A percentile compares a stretch with the other conserved stretches of the same genome.
These are phyloP conservation scores for Rhizopogon sp. DNA, from an alignment of 768 basidiomycete genomes.

Conservation along the genomic window DNA sequence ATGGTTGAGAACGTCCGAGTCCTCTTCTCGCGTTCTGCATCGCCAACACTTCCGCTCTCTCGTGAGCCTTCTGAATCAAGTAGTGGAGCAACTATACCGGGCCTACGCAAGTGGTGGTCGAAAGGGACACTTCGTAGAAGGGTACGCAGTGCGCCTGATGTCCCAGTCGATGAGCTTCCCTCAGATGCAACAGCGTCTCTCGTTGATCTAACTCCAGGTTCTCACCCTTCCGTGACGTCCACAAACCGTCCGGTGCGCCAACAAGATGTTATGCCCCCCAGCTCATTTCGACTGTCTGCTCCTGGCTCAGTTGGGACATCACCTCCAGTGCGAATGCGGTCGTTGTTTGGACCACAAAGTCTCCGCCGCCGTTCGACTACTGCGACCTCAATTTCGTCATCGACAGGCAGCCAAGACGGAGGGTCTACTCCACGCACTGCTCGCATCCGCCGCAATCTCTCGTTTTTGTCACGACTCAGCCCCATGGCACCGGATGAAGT, in stretches of 20 bases:
- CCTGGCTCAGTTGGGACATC: conserved; percentile 8
- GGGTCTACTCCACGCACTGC: conserved; percentile 11
- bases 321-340: conserved; percentile 7
- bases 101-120: conserved; percentile 45
- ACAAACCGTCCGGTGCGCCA: conserved; percentile 24
- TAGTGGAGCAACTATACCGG: conserved; percentile 24
- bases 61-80: conserved; percentile 21
- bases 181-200: conserved; percentile 21
- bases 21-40: conserved; percentile 48
- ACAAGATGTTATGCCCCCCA: conserved; percentile 22
- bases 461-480: conserved; percentile 33
- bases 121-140: conserved; percentile 45
- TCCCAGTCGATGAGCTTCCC: conserved; percentile 26
- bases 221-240: conserved; percentile 8
- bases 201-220: conserved; percentile 7
- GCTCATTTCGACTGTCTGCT: conserved; percentile 10
- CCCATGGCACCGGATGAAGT: conserved; percentile 7
- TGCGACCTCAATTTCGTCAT: conserved; percentile 8
- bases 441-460: conserved; percentile 28
- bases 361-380: conserved; percentile 16
- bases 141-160: conserved; percentile 48
- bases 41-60: conserved; percentile 30
- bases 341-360: conserved; percentile 8
- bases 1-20: conserved; percentile 60
- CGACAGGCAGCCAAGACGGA: conserved; percentile 10